Conservation (phyloP, 768 basidiomycete genomes). For the Dacryopinax primogenitus region DNA sequence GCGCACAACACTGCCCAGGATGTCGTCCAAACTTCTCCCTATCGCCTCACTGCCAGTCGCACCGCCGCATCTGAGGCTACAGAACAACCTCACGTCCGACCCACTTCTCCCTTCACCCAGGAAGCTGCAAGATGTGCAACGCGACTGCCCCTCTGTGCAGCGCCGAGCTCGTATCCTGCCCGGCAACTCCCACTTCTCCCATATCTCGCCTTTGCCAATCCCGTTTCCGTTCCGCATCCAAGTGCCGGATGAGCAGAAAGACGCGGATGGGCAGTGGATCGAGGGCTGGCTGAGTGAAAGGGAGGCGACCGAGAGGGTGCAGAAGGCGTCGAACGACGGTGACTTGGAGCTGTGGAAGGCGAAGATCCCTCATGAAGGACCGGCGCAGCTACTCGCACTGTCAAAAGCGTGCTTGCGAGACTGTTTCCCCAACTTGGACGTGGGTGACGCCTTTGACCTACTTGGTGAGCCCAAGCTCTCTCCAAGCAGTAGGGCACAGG, state of each 20-base stretch:
- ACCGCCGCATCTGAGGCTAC: slow-evolving; percentile 31
- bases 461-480: slow-evolving; percentile 48
- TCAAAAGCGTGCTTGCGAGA: slow-evolving; percentile 57
- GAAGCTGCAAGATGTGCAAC: slow-evolving; percentile 40
- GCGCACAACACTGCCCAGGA: neutral
- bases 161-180: slow-evolving; percentile 53
- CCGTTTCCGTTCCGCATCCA: slow-evolving; percentile 71
- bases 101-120: slow-evolving; percentile 38
- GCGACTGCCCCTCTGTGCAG: slow-evolving; percentile 48
- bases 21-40: slow-evolving; percentile 17
- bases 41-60: slow-evolving; percentile 47
- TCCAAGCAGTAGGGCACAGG: slow-evolving; percentile 23
- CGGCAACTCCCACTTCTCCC: slow-evolving; percentile 55
- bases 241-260: slow-evolving; percentile 39
- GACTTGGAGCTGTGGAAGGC: slow-evolving; percentile 35
- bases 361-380: slow-evolving; percentile 8
- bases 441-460: slow-evolving; percentile 64
- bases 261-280: slow-evolving; percentile 46
- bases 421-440: slow-evolving; percentile 71
- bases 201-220: slow-evolving; percentile 67
- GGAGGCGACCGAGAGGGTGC: slow-evolving; percentile 40
- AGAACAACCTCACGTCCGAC: slow-evolving; percentile 47
- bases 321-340: slow-evolving; percentile 39
- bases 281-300: slow-evolving; percentile 62
- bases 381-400: slow-evolving; percentile 48